Evolutionary conservation across 345 rosid genomes (phyloP).

Genomic region (Pistacia integerrima): DNA sequence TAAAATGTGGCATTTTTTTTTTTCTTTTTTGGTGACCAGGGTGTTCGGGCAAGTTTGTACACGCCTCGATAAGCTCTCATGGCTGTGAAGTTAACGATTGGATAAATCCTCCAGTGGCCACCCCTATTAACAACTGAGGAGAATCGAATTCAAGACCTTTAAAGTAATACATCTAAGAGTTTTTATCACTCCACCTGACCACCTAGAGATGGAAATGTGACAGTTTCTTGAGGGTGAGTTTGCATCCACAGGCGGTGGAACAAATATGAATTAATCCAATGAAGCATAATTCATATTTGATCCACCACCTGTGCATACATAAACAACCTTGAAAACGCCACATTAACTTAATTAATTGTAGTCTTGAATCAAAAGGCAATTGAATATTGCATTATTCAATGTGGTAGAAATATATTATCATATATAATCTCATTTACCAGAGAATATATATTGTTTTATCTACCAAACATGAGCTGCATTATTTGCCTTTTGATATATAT

Average conservation of each 20-base stretch:
- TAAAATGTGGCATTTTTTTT: background rate
- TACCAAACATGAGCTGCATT: background rate
- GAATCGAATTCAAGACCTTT: no score
- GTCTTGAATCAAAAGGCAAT: background rate
- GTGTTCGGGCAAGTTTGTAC: no score
- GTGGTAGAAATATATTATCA: background rate
- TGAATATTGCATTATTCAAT: background rate
- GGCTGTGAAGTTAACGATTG: no score
- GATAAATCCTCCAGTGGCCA: no score
- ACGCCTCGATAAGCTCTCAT: no score
- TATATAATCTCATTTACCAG: background rate
- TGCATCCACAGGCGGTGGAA: no score
- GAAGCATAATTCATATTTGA: slow-evolving; percentile 34
- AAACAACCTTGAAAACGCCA: slow-evolving; percentile 19
- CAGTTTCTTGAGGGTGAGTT: no score
- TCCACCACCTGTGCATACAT: slow-evolving; percentile 44
- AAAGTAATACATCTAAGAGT: no score
- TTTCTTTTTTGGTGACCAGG: no score
- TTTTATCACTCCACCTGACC: background rate
- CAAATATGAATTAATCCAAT: background rate
- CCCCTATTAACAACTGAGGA: no score
- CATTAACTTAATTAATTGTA: background rate
- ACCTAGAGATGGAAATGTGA: slow-evolving; percentile 26
- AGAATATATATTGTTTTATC: background rate
- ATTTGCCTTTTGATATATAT: background rate